Percentiles rank a stretch among this genome's conserved stretches.
phyloP scores from a whole-genome alignment of 345 rosid genomes.

The Erucastrum elatum region DNA sequence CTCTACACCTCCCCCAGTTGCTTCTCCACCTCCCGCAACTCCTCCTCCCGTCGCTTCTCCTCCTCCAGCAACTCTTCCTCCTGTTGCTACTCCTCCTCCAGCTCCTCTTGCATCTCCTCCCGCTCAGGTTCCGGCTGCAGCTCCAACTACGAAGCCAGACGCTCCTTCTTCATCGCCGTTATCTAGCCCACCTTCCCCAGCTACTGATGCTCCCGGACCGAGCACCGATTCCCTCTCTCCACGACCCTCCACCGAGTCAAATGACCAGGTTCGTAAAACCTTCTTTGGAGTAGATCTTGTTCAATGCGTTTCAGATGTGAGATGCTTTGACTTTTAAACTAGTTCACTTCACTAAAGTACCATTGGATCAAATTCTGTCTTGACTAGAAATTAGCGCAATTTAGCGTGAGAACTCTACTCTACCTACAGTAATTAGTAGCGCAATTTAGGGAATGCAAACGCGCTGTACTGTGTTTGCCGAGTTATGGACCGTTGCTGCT shows the following conservation, averaged over 20 bases:
- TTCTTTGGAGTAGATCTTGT: constrained; percentile 5
- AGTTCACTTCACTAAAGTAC: no score
- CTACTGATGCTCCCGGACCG: constrained; percentile 56
- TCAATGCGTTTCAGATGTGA: constrained; percentile 32
- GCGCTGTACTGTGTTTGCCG: neutral
- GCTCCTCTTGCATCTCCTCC: constrained; percentile 66
- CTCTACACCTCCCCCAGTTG: constrained; percentile 54
- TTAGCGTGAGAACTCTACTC: neutral
- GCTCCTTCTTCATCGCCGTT: constrained; percentile 53
- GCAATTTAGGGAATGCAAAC: constrained; percentile 10
- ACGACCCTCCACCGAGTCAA: constrained; percentile 42
- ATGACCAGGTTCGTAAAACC: constrained; percentile 33
- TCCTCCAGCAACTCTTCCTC: constrained; percentile 50
- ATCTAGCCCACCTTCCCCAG: constrained; percentile 55
- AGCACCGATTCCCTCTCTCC: constrained; percentile 45
- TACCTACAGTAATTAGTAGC: neutral
- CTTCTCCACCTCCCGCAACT: constrained; percentile 45
- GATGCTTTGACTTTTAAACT: neutral
- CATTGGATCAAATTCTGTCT: neutral
- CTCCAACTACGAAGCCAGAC: constrained; percentile 46
- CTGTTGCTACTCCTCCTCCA: constrained; percentile 51
- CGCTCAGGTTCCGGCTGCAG: constrained; percentile 55
- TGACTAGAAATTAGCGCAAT: neutral
- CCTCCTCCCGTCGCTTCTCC: constrained; percentile 46
- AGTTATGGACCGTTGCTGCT: neutral